Percentiles rank a stretch among this genome's conserved stretches.
These are phyloP conservation scores for Elsinoe arachidis DNA, from an alignment of 2,329 filamentous ascomycete species.

Conservation along the genomic window DNA sequence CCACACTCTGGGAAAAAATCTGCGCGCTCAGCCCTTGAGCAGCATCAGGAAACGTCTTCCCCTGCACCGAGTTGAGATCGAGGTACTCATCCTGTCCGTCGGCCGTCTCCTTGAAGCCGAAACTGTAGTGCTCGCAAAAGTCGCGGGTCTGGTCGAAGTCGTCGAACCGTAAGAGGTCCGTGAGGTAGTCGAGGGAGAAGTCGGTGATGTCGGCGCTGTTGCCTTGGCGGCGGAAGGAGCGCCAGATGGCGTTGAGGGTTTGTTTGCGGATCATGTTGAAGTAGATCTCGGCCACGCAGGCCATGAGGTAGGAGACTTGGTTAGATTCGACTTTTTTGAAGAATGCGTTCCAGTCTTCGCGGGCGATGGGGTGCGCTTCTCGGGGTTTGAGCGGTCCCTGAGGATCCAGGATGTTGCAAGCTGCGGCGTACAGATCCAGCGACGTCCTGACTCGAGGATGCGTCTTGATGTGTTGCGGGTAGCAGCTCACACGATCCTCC, in stretches of 20 bases:
- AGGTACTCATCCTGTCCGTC: conserved; percentile 41
- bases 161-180: conserved; percentile 47
- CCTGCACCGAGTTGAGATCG: conserved; percentile 42
- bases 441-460: conserved; percentile 49
- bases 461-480: conserved; percentile 42
- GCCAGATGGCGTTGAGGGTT: conserved; percentile 48
- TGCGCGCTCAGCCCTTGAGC: conserved; percentile 36
- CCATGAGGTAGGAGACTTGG: conserved; percentile 53
- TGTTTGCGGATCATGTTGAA: conserved; percentile 52
- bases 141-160: conserved; percentile 43
- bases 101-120: conserved; percentile 40
- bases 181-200: conserved; percentile 48
- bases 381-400: conserved; percentile 44
- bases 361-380: conserved; percentile 44
- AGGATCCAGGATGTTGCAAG: conserved; percentile 44
- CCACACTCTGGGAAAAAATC: conserved; percentile 44
- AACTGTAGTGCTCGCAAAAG: conserved; percentile 47
- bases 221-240: conserved; percentile 42
- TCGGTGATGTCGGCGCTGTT: conserved; percentile 41
- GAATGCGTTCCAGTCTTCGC: conserved; percentile 50
- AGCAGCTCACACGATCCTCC: conserved; percentile 50
- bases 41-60: conserved; percentile 24
- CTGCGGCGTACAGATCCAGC: conserved; percentile 48
- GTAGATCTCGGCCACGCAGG: conserved; percentile 54
- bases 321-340: conserved; percentile 49